Conservation (phyloP, 768 basidiomycete genomes). For the Suillus decipiens region DNA sequence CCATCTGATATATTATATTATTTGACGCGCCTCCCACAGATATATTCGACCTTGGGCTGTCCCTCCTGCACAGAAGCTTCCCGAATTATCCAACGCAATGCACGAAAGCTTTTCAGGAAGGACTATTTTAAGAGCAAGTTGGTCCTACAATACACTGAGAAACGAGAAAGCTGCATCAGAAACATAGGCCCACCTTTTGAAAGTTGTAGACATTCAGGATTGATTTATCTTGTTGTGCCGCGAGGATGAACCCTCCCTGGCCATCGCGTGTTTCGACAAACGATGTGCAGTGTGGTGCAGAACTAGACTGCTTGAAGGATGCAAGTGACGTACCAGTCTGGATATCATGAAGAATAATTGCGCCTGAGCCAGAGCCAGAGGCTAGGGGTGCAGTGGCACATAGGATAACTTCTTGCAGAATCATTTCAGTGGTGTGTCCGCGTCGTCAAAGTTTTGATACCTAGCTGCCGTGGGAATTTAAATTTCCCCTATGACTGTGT, state of each 20-base stretch:
- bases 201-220: conserved; percentile 90
- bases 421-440: conserved; percentile 31
- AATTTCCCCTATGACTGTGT: too few species aligned
- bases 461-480: too few species aligned
- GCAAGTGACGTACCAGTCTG: conserved; percentile 72
- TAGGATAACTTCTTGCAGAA: conserved; percentile 67
- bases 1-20: conserved; percentile 3
- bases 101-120: conserved; percentile 89
- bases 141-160: conserved; percentile 61
- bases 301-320: conserved; percentile 87
- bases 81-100: conserved; percentile 70
- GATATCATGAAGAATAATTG: conserved; percentile 79
- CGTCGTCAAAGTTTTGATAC: too few species aligned
- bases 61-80: conserved; percentile 83
- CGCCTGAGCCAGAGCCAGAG: conserved; percentile 48
- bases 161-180: neutral
- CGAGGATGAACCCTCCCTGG: conserved; percentile 81
- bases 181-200: conserved; percentile 68
- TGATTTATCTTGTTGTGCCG: conserved; percentile 86
- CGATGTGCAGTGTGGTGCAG: conserved; percentile 64
- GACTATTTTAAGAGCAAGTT: conserved; percentile 82
- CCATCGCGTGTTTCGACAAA: conserved; percentile 67
- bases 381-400: conserved; percentile 56
- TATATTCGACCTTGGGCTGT: conserved; percentile 88
- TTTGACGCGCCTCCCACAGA: conserved; percentile 85